Evolutionary conservation across 2,329 filamentous ascomycete species (phyloP).

Genomic region (Ophiocordyceps camponoti-rufipedis): DNA sequence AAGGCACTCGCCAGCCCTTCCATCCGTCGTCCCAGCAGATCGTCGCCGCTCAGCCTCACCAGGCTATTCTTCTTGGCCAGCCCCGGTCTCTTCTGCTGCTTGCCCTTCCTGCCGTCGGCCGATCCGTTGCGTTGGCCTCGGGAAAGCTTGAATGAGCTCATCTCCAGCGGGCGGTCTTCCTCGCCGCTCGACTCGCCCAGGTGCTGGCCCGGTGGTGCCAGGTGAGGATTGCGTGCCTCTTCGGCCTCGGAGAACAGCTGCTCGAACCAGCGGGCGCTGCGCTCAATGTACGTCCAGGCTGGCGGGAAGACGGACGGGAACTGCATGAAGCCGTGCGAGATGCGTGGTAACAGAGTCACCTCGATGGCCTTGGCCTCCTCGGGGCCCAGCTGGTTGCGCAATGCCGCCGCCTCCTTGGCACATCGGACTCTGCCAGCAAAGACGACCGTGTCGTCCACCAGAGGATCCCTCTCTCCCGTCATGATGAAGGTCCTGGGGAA

Average conservation of each 20-base stretch:
- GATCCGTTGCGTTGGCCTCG: conserved; percentile 12
- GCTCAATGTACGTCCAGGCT: conserved; percentile 72
- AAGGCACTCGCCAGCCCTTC: conserved; percentile 35
- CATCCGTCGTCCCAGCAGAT: conserved; percentile 38
- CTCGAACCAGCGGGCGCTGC: conserved; percentile 65
- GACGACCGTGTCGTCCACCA: conserved; percentile 94
- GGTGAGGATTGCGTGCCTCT: conserved; percentile 12
- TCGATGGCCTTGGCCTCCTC: conserved; percentile 35
- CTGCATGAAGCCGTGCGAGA: conserved; percentile 86
- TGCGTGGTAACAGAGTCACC: conserved; percentile 69
- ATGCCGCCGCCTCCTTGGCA: conserved; percentile 41
- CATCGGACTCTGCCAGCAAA: conserved; percentile 80
- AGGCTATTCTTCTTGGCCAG: conserved; percentile 26
- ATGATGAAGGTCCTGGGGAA: conserved; percentile 92
- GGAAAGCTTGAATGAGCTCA: conserved; percentile 40
- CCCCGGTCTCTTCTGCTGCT: conserved; percentile 7
- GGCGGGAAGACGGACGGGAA: conserved; percentile 79
- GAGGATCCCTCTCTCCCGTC: conserved; percentile 83
- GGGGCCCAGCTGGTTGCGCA: conserved; percentile 1
- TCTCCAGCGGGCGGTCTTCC: conserved; percentile 69
- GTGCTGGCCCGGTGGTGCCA: conserved; percentile 6
- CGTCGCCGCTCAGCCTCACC: conserved; percentile 38
- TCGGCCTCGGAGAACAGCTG: conserved; percentile 48
- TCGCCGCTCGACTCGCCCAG: conserved; percentile 50
- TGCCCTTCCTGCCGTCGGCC: conserved; percentile 5